Percentiles rank a stretch among this genome's conserved stretches.
Conservation (phyloP, 129 eudicot species). For the Arctium minus region DNA sequence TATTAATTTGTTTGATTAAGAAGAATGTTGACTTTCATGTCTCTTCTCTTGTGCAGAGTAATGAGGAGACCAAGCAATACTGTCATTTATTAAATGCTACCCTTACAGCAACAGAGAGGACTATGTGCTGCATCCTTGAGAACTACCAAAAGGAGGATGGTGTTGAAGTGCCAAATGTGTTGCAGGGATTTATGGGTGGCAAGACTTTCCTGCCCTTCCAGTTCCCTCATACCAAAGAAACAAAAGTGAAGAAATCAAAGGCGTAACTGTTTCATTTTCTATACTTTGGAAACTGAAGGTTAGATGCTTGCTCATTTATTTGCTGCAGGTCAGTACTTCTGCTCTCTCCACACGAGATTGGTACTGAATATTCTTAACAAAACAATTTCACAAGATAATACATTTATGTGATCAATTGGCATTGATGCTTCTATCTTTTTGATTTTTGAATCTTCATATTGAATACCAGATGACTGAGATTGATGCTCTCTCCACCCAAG, state of each 20-base stretch:
- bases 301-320: slow-evolving; percentile 2
- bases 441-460: not conserved
- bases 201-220: slow-evolving; percentile 78
- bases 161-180: slow-evolving; percentile 73
- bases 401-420: slow-evolving; percentile 1
- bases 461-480: not conserved
- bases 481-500: not conserved
- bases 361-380: not conserved
- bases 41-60: slow-evolving; percentile 42
- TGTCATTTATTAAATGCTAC: slow-evolving; percentile 81
- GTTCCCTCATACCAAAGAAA: slow-evolving; percentile 35
- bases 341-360: not conserved
- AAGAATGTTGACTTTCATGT: not conserved
- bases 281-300: not conserved
- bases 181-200: slow-evolving; percentile 68
- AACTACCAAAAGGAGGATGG: slow-evolving; percentile 87
- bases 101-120: slow-evolving; percentile 92
- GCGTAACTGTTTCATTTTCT: slow-evolving; percentile 20
- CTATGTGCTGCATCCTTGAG: slow-evolving; percentile 85
- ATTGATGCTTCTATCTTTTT: not conserved
- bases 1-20: not conserved
- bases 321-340: not conserved
- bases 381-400: slow-evolving; percentile 8
- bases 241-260: slow-evolving; percentile 58
- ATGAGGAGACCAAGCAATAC: slow-evolving; percentile 64